A percentile compares a stretch with the other conserved stretches of the same genome.
phyloP scores from a whole-genome alignment of 768 basidiomycete genomes.

The Clitopilus hobsonii region DNA sequence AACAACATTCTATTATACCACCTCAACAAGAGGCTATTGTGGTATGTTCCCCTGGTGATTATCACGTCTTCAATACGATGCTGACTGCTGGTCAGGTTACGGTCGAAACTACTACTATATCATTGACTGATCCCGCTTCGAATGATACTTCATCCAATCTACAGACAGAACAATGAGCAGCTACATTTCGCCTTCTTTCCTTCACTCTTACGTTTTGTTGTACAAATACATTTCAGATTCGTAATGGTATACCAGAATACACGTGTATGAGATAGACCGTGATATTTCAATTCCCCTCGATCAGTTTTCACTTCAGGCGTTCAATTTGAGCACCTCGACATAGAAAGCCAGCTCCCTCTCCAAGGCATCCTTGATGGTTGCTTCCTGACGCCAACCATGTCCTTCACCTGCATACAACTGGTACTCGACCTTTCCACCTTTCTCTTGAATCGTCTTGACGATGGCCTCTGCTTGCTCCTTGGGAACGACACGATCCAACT shows the following conservation, averaged over 20 bases:
- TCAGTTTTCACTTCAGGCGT: too few species aligned
- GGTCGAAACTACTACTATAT: neutral
- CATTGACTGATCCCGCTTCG: neutral
- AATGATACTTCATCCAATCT: neutral
- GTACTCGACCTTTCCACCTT: constrained; percentile 52
- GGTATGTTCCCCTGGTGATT: neutral
- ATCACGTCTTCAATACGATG: neutral
- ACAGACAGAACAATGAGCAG: neutral
- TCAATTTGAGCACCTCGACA: constrained; percentile 32
- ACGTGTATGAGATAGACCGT: too few species aligned
- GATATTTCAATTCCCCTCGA: too few species aligned
- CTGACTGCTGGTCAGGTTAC: neutral
- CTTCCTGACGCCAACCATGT: constrained; percentile 57
- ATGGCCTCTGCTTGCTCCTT: constrained; percentile 61
- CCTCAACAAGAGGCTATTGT: neutral
- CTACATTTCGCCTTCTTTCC: too few species aligned
- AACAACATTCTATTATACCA: neutral
- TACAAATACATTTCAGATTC: too few species aligned
- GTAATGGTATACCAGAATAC: too few species aligned
- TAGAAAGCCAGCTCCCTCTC: constrained; percentile 54
- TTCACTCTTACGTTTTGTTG: too few species aligned
- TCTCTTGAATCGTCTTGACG: constrained; percentile 44
- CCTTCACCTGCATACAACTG: constrained; percentile 62
- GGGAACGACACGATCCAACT: constrained; percentile 59
- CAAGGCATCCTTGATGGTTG: constrained; percentile 48